Base-by-base conservation (phyloP, 208 protist genomes). In the Acanthamoeba triangularis region DNA sequence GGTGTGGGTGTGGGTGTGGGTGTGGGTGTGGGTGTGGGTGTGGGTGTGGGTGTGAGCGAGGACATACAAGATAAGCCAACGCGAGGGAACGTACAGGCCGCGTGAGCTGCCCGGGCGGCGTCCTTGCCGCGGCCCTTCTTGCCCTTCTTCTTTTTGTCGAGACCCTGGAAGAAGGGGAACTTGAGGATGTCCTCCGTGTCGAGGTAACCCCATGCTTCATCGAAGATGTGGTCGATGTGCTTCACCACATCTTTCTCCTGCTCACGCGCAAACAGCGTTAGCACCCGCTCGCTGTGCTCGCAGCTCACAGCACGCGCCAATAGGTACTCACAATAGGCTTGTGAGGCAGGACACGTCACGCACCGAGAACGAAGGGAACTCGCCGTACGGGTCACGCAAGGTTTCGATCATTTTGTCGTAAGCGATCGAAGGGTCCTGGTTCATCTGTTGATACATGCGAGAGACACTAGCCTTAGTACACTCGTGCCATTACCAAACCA, bases 71-170 rank as follows among this genome's bases (percentile, higher is more conserved):
- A n/a, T 11, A 14, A 18, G 13, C 37, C 35, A 28, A 35, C 18
- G 18, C 7, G 35, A n/a, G 13, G 41, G 11, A n/a, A 37, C 78
- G 78, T 87, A 87, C 78, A 87, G 28, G 78, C 78, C 16, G 78
- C 78, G 41, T 25, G 78, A 0, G 78, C 78, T 7, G 78, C 78
- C 11, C 78, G 41, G 18, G 78, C 78, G 78, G 78, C 78, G 49
- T 87, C 78, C 49, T 61, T 87, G 78, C 78, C 78, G n/a, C 78
- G 78, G 10, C 78, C 78, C 49, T 87, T 87, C 52, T 87, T 87
- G 78, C 78, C 78, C 49, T 87, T 87, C 78, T 87, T 87, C 78
- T 87, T 87, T 47, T 87, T 87, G 52, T 87, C 78, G 78, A 87
- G 78, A 0, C 30, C 78, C n/a, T 61, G 41, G 49, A 87, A 87